Conservation (phyloP, 441 rosid species). For the Pelargonium cotyledonis region DNA sequence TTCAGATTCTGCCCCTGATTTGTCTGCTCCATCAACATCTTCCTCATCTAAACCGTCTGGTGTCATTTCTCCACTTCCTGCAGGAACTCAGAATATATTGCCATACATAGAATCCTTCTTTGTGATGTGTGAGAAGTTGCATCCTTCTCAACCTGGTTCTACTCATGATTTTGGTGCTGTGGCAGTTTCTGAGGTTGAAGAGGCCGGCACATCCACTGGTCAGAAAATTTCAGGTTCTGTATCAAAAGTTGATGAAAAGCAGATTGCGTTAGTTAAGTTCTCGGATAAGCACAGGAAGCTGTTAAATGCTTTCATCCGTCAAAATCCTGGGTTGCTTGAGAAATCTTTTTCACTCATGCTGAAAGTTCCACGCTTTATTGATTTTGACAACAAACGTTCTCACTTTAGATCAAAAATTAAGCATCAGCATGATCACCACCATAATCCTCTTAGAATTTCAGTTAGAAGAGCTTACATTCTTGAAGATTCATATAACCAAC, state of each 20-base stretch:
- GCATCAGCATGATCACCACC: constrained; percentile 86
- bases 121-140: constrained; percentile 89
- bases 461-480: constrained; percentile 90
- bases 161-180: constrained; percentile 66
- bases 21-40: constrained; percentile 58
- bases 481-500: constrained; percentile 97
- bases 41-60: constrained; percentile 53
- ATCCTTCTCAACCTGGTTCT: constrained; percentile 40
- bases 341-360: constrained; percentile 90
- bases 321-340: constrained; percentile 82
- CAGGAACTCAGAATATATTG: constrained; percentile 87
- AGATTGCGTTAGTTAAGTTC: constrained; percentile 71
- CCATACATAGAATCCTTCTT: constrained; percentile 97
- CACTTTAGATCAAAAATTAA: constrained; percentile 91
- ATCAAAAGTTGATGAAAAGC: constrained; percentile 66
- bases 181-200: constrained; percentile 79
- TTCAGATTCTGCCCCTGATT: constrained; percentile 58
- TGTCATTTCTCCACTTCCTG: constrained; percentile 65
- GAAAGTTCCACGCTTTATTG: constrained; percentile 91
- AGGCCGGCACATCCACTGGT: constrained; percentile 45
- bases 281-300: constrained; percentile 93
- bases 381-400: constrained; percentile 92
- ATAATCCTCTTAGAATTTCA: constrained; percentile 81
- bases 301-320: constrained; percentile 84
- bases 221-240: constrained; percentile 35